Evolutionary conservation across 805 yeast genomes (phyloP).

Genomic region (Metschnikowia proteae): DNA sequence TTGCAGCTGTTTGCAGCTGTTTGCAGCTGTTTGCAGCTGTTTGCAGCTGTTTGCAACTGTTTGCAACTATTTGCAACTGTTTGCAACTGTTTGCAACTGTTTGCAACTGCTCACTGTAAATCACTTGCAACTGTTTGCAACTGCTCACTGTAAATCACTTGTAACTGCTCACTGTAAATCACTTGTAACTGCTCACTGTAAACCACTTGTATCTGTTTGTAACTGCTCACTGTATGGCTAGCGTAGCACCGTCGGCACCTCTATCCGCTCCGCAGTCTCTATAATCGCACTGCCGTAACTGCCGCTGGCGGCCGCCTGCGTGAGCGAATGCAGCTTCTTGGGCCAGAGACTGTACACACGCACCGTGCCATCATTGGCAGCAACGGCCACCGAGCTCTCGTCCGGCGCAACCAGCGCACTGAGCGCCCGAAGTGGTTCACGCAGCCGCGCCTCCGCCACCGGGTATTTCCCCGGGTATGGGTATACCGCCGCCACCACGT

Average conservation of each 20-base stretch:
- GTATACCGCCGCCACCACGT: constrained; percentile 53
- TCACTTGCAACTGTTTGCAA: too few relatives aligned
- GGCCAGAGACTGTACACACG: constrained; percentile 73
- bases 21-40: too few relatives aligned
- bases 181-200: too few relatives aligned
- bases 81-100: too few relatives aligned
- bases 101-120: too few relatives aligned
- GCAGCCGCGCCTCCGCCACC: constrained; percentile 46
- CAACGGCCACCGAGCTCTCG: constrained; percentile 59
- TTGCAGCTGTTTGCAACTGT: too few relatives aligned
- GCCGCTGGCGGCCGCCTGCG: constrained; percentile 36
- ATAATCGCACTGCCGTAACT: constrained; percentile 54
- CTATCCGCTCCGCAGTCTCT: constrained; percentile 56
- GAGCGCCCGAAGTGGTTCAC: constrained; percentile 50
- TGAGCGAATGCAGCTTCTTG: constrained; percentile 25
- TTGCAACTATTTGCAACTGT: too few relatives aligned
- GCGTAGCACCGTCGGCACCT: constrained; percentile 9
- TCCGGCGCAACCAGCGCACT: constrained; percentile 69
- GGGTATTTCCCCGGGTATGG: constrained; percentile 62
- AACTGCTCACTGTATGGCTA: too few relatives aligned
- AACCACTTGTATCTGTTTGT: too few relatives aligned
- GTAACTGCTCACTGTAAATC: too few relatives aligned
- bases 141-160: too few relatives aligned
- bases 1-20: too few relatives aligned
- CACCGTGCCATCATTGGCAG: constrained; percentile 74